These are phyloP conservation scores for Globisporangium paroecandrum DNA, from an alignment of 352 stramenopile species.

Conservation along the genomic window DNA sequence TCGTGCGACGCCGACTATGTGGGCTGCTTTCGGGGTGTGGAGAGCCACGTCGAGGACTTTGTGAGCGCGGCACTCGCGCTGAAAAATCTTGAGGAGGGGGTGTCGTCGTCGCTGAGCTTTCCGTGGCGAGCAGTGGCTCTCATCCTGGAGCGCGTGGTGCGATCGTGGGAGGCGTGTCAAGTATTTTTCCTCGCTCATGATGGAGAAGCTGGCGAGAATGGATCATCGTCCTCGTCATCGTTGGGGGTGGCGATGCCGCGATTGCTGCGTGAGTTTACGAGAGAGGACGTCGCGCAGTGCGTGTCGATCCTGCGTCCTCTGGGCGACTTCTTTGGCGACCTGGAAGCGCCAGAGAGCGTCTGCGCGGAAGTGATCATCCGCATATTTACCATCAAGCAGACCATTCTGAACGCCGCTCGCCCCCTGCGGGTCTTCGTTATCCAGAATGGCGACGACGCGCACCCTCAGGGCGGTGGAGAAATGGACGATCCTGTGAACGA, in stretches of 20 bases:
- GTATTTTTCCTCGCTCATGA: conserved; percentile 5
- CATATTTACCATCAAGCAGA: conserved; percentile 17
- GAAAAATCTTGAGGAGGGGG: background rate
- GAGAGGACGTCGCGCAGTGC: conserved; percentile 12
- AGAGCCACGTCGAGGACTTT: conserved; percentile 8
- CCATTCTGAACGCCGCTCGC: conserved; percentile 5
- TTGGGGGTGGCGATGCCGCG: background rate
- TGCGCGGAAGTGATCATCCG: conserved; percentile 15
- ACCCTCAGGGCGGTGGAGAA: background rate
- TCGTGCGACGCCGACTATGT: conserved; percentile 10
- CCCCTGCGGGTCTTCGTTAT: background rate
- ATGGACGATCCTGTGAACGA: background rate
- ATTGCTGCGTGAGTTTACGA: conserved; percentile 11
- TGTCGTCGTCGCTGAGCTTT: background rate
- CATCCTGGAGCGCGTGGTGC: conserved; percentile 4
- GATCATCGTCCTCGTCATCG: background rate
- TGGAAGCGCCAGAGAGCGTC: background rate
- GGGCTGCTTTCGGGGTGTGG: conserved; percentile 7
- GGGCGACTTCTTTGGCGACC: conserved; percentile 10
- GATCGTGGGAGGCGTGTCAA: conserved; percentile 9
- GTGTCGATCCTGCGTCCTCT: conserved; percentile 15
- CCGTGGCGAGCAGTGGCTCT: conserved; percentile 6
- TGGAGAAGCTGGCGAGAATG: background rate
- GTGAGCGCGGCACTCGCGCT: background rate
- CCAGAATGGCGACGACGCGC: background rate